phyloP scores from a whole-genome alignment of 306 rosid species.

The Datisca glomerata region DNA sequence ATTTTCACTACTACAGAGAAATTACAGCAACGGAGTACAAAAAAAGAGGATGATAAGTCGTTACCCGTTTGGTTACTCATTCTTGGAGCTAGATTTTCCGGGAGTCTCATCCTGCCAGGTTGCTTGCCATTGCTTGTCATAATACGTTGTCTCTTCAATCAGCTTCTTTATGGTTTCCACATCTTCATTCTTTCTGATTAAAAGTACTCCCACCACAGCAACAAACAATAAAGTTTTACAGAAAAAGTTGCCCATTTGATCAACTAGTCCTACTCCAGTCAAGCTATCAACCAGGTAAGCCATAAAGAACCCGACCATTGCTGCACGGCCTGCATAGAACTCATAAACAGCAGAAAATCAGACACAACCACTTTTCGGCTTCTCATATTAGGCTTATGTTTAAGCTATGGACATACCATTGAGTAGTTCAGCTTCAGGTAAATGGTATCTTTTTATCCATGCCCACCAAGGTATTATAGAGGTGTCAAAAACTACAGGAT shows the following conservation, averaged over 20 bases:
- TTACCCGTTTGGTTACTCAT: no score
- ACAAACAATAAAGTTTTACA: constrained; percentile 86
- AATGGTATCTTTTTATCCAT: constrained; percentile 90
- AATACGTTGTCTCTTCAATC: constrained; percentile 80
- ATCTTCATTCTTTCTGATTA: constrained; percentile 90
- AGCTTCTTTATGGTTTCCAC: constrained; percentile 66
- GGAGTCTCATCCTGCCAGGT: constrained; percentile 87
- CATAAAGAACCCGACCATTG: constrained; percentile 75
- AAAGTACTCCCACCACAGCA: constrained; percentile 82
- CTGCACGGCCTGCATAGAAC: constrained; percentile 45
- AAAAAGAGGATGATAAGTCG: no score
- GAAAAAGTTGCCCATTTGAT: constrained; percentile 83
- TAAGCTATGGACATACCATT: constrained; percentile 44
- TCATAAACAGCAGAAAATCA: background rate
- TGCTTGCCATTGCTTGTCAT: constrained; percentile 99
- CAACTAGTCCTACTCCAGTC: constrained; percentile 97
- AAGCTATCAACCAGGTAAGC: constrained; percentile 94
- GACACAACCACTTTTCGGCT: background rate
- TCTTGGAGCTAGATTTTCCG: constrained; percentile 7
- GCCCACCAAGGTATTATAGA: constrained; percentile 99
- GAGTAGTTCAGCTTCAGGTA: constrained; percentile 93
- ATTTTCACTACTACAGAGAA: no score
- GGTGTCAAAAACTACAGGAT: constrained; percentile 75
- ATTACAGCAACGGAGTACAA: no score
- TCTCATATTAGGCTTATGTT: background rate